Evolutionary conservation across 129 eudicot genomes (phyloP), one percentile per base, ranked within the genome.

Genomic region (Centaurea solstitialis): DNA sequence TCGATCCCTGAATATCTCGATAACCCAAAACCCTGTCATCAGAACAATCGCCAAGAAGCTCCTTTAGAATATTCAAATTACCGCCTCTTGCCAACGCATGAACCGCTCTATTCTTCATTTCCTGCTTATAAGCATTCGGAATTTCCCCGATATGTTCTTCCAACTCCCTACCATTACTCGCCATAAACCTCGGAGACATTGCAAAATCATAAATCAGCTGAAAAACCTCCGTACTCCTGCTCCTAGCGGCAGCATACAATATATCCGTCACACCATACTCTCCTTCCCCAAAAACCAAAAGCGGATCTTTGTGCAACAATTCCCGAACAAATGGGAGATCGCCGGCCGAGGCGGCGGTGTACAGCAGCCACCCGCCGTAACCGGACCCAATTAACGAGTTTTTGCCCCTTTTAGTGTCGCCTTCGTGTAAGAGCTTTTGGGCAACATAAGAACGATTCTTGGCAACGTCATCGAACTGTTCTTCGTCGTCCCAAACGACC

Each of bases 311-410:
- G 7, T 84, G 86, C 12, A 94, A 68, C 88, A 94, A 76, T 76
- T 94, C 93, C 74, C 75, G 79, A 28, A 92, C 96, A 47, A 92
- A 95, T 28, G 62, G 33, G 77, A 88, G 69, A 80, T 95, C 97
- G 15, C 99, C 99, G 3, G 99, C 99, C 0, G 99, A 95, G 30
- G 97, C 94, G 13, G 99, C 97, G 24, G 99, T 92, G 87, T 95
- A 95, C 75, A 95, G 76, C n/a, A 95, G 93, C 99, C 99, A 95
- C 11, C 99, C 99, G 15, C 99, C 99, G 70, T 95, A 95, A 6
- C 99, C 97, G 1, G 93, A 86, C 18, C 88, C 87, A 4, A 95
- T 80, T 2, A 95, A 90, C 10, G 97, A 83, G 45, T 92, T 89
- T 69, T 89, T 87, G 13, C 89, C 96, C 12, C 85, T 85, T 81